Conservation (phyloP, 495 filamentous ascomycete species). For the Penicillium riverlandense region DNA sequence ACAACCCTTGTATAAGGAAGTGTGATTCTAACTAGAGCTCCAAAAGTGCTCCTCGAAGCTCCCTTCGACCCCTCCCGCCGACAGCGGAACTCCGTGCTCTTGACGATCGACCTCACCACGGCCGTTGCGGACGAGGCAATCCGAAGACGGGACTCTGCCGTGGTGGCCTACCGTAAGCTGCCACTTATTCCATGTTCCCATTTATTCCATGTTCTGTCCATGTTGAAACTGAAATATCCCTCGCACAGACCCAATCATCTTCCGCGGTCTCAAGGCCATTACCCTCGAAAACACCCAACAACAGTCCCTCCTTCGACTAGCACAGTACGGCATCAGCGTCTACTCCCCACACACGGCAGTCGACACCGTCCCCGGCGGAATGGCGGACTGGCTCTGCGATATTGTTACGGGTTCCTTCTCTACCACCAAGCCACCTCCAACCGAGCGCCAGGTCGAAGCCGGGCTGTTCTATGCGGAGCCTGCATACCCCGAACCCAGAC, state of each 20-base stretch:
- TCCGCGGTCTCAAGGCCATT: conserved; percentile 80
- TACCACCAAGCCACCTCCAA: background rate
- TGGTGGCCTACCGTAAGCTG: conserved; percentile 79
- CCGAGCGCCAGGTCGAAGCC: background rate
- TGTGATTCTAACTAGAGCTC: conserved; percentile 1
- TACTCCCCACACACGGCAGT: conserved; percentile 94
- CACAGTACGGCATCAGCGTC: conserved; percentile 85
- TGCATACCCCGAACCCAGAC: conserved; percentile 26
- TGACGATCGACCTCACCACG: conserved; percentile 87
- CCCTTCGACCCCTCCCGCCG: conserved; percentile 51
- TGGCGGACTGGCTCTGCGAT: conserved; percentile 94
- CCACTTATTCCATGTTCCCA: too few relatives aligned
- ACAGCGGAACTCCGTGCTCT: conserved; percentile 68
- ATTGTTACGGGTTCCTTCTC: conserved; percentile 56
- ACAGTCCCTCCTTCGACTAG: conserved; percentile 70
- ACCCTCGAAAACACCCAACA: conserved; percentile 83
- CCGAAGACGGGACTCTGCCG: conserved; percentile 59
- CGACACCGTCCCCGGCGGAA: conserved; percentile 77
- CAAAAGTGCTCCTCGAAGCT: conserved; percentile 67
- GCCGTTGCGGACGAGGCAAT: conserved; percentile 92
- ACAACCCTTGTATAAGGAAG: background rate
- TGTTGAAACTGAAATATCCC: background rate
- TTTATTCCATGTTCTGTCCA: background rate
- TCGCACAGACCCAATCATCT: conserved; percentile 83
- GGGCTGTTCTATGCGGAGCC: conserved; percentile 30